Conservation (phyloP, 2,329 filamentous ascomycete genomes). For the Exophiala spinifera region DNA sequence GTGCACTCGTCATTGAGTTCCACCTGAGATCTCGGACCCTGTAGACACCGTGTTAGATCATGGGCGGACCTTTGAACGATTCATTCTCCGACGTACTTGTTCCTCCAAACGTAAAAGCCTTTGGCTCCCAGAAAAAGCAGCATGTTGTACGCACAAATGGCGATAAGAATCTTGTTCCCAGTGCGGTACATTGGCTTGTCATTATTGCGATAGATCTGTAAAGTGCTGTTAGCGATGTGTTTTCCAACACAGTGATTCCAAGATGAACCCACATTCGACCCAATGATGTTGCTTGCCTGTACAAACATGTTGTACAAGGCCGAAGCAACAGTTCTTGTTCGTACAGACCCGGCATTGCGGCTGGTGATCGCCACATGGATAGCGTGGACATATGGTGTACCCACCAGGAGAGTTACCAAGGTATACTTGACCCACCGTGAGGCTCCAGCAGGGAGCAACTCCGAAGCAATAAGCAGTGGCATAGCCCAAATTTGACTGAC, state of each 20-base stretch:
- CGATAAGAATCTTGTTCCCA: conserved; percentile 58
- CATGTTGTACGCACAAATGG: conserved; percentile 49
- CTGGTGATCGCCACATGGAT: conserved; percentile 46
- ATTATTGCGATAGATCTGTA: conserved; percentile 44
- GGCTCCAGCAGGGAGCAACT: conserved; percentile 44
- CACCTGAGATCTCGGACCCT: conserved; percentile 35
- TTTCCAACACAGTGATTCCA: background rate
- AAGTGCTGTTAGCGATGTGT: background rate
- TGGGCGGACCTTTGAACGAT: background rate
- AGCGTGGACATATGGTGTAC: conserved; percentile 57
- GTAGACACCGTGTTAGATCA: background rate
- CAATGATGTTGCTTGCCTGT: conserved; percentile 37
- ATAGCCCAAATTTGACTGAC: conserved; percentile 53
- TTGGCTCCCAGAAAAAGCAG: conserved; percentile 48
- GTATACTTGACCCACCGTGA: conserved; percentile 52
- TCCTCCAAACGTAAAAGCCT: conserved; percentile 40
- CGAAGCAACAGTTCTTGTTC: conserved; percentile 38
- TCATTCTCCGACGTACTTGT: conserved; percentile 29
- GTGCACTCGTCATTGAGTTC: conserved; percentile 41
- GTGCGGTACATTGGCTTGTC: conserved; percentile 57
- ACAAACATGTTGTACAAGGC: conserved; percentile 42
- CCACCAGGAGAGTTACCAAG: conserved; percentile 51
- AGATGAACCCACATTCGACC: conserved; percentile 28
- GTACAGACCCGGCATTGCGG: conserved; percentile 40
- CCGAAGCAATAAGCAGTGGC: conserved; percentile 52